Conservation (phyloP, 164 flowering plant species). For the Sextonia rubra region DNA sequence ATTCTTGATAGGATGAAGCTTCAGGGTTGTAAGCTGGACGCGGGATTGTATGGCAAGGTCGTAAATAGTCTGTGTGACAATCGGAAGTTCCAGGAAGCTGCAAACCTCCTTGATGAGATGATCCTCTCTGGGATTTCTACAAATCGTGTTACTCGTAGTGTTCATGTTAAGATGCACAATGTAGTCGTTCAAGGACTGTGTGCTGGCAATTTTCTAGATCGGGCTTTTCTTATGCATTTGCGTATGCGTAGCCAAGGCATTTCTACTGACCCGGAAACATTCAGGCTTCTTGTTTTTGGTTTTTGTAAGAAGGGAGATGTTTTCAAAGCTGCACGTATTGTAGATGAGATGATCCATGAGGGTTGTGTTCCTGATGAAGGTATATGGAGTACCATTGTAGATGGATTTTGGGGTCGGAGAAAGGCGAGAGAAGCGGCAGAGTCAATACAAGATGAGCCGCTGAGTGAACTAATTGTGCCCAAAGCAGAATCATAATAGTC, state of each 20-base stretch:
- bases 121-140: constrained; percentile 57
- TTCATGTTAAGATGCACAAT: constrained; percentile 66
- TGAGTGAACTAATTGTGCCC: constrained; percentile 1
- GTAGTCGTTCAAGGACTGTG: constrained; percentile 71
- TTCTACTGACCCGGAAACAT: constrained; percentile 41
- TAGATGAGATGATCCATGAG: constrained; percentile 75
- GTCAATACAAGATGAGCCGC: constrained; percentile 23
- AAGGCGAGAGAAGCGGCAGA: constrained; percentile 62
- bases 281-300: constrained; percentile 38
- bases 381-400: constrained; percentile 51
- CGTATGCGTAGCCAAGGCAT: constrained; percentile 70
- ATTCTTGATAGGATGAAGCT: constrained; percentile 88
- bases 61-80: constrained; percentile 56
- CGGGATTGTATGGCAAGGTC: constrained; percentile 69
- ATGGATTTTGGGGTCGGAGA: constrained; percentile 51
- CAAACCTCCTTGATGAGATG: constrained; percentile 95
- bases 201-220: constrained; percentile 26
- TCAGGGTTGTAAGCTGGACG: constrained; percentile 88
- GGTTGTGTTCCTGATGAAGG: constrained; percentile 63
- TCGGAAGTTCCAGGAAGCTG: constrained; percentile 66
- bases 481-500: neutral
- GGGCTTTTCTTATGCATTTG: constrained; percentile 63
- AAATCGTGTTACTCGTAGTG: constrained; percentile 56
- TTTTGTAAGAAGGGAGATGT: constrained; percentile 65
- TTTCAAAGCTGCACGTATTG: constrained; percentile 51